Percentiles rank a stretch among this genome's conserved stretches.
Evolutionary conservation across 1,284 basidiomycete genomes (phyloP).

Genomic region (Singerocomus inundabilis): DNA sequence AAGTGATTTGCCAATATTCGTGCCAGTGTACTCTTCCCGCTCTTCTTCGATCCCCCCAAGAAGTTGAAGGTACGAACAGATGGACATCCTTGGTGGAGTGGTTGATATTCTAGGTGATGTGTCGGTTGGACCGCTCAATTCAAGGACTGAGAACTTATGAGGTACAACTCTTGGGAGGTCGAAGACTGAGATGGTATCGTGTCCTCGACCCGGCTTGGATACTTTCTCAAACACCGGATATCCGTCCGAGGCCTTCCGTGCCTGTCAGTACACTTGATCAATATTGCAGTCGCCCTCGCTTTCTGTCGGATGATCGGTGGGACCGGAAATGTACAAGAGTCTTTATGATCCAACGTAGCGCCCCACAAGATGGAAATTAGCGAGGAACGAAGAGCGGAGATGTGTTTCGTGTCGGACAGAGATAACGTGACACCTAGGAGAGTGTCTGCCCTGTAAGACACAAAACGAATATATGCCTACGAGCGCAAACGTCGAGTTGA

Average conservation of each 20-base stretch:
- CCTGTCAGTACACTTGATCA: constrained; percentile 55
- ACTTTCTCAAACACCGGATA: constrained; percentile 62
- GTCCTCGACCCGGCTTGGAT: constrained; percentile 48
- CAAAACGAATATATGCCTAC: constrained; percentile 55
- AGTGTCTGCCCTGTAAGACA: constrained; percentile 55
- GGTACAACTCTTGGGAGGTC: constrained; percentile 52
- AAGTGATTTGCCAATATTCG: constrained; percentile 75
- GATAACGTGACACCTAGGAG: constrained; percentile 50
- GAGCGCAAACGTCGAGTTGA: constrained; percentile 52
- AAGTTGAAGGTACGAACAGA: constrained; percentile 49
- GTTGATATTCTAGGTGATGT: constrained; percentile 36
- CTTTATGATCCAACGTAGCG: constrained; percentile 24
- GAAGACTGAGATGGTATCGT: constrained; percentile 31
- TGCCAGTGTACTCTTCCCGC: constrained; percentile 89
- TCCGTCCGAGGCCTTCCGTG: constrained; percentile 60
- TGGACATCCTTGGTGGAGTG: constrained; percentile 43
- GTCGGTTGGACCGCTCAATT: not conserved
- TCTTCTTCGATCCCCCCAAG: constrained; percentile 83
- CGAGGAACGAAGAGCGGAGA: constrained; percentile 64
- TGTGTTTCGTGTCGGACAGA: constrained; percentile 41
- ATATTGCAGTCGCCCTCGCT: constrained; percentile 41
- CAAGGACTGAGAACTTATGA: constrained; percentile 43
- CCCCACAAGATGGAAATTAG: constrained; percentile 56
- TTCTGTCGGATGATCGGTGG: constrained; percentile 12
- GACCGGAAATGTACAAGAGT: constrained; percentile 20